These are phyloP conservation scores for Mycena belliarum DNA, from an alignment of 768 basidiomycete genomes.

Conservation along the genomic window DNA sequence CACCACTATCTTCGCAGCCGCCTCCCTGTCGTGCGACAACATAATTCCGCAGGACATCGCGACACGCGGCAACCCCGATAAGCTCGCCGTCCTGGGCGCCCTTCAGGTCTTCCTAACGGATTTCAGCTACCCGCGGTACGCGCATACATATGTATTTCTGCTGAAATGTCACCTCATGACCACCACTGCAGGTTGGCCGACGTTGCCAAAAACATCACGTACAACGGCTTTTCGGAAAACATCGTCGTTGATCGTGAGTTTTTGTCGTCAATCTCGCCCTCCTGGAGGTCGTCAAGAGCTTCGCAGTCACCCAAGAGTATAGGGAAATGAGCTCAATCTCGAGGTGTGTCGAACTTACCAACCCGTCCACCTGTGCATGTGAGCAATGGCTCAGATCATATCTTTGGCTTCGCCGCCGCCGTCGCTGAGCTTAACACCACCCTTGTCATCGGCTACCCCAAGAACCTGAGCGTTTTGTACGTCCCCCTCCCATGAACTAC, in stretches of 20 bases:
- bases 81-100: neutral
- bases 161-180: neutral
- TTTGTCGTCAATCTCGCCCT: too few relatives aligned
- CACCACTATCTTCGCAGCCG: neutral
- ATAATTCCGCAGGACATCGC: neutral
- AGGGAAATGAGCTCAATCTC: constrained; percentile 6
- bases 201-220: too few relatives aligned
- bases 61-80: constrained; percentile 1
- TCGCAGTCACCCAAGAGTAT: neutral
- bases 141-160: neutral
- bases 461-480: neutral
- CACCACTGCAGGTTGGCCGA: neutral
- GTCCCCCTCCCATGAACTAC: neutral
- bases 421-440: neutral
- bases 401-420: constrained; percentile 4
- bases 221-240: too few relatives aligned
- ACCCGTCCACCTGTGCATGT: too few relatives aligned
- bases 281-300: too few relatives aligned
- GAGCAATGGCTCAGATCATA: neutral
- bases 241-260: too few relatives aligned
- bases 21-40: neutral
- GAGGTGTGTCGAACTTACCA: neutral
- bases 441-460: neutral
- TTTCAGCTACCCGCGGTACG: neutral
- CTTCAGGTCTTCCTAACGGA: neutral